These are phyloP conservation scores for Chalaropsis thielavioides DNA, from an alignment of 2,329 filamentous ascomycete species.

Conservation along the genomic window DNA sequence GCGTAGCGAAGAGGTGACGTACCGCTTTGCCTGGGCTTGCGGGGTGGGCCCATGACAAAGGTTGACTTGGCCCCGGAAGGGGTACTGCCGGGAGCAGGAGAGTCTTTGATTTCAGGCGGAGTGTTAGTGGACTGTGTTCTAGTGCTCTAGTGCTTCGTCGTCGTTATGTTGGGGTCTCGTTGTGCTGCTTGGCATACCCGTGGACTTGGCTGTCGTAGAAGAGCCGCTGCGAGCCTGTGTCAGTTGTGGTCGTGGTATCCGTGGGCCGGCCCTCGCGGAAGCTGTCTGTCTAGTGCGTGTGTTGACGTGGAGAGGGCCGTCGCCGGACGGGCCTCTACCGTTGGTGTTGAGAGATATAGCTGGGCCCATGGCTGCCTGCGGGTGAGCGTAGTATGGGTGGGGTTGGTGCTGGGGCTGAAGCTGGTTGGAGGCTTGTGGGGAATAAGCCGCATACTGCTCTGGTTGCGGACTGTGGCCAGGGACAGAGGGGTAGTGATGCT, in stretches of 20 bases:
- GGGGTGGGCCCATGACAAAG: constrained; percentile 9
- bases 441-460: not conserved
- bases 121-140: not conserved
- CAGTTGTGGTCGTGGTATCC: not conserved
- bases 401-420: not conserved
- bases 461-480: not conserved
- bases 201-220: not conserved
- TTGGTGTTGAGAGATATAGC: too few species aligned
- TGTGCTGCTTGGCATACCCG: not conserved
- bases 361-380: not conserved
- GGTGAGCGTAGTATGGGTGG: not conserved
- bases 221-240: not conserved
- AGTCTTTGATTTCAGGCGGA: not conserved
- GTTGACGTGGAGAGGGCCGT: not conserved
- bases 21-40: constrained; percentile 12
- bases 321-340: not conserved
- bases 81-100: too few species aligned
- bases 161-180: not conserved
- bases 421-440: not conserved
- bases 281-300: not conserved
- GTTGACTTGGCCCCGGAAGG: not conserved
- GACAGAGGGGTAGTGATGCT: not conserved
- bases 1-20: not conserved
- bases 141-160: not conserved
- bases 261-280: not conserved